Percentiles rank a stretch among this genome's conserved stretches.
Evolutionary conservation across 1,139 yeast species (phyloP).

Genomic region (Yamadazyma jaroonii): DNA sequence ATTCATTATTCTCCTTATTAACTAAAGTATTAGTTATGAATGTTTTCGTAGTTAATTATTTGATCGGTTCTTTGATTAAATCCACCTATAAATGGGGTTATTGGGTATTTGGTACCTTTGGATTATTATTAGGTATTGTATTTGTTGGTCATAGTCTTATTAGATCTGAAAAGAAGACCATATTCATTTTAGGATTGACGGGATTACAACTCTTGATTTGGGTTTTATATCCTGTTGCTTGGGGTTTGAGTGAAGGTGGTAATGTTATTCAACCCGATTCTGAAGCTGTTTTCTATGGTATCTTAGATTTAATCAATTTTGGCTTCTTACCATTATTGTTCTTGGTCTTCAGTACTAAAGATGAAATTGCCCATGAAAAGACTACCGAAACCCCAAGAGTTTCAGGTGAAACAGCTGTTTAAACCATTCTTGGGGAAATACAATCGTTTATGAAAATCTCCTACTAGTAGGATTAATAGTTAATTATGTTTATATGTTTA

Average conservation of each 20-base stretch:
- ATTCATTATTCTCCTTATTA: conserved; percentile 22
- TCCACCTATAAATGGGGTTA: conserved; percentile 70
- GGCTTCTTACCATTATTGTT: conserved; percentile 39
- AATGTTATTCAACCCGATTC: conserved; percentile 62
- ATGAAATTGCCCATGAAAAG: conserved; percentile 18
- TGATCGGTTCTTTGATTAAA: conserved; percentile 52
- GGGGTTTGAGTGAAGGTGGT: conserved; percentile 72
- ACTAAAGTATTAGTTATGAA: conserved; percentile 43
- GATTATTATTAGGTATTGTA: conserved; percentile 36
- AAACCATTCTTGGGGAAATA: neutral
- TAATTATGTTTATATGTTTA: too few species aligned
- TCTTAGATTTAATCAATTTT: conserved; percentile 51
- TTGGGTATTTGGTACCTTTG: conserved; percentile 40
- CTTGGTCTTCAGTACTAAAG: conserved; percentile 28
- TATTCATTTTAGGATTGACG: conserved; percentile 26
- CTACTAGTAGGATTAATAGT: too few species aligned
- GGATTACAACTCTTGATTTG: conserved; percentile 33
- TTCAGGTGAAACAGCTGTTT: conserved; percentile 34
- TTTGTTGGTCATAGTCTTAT: conserved; percentile 20
- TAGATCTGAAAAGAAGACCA: conserved; percentile 14
- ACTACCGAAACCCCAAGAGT: conserved; percentile 24
- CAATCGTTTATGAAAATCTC: too few species aligned
- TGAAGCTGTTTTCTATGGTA: conserved; percentile 66
- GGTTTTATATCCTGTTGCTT: conserved; percentile 53
- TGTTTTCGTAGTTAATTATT: conserved; percentile 49